These are phyloP conservation scores for Arctostaphylos glauca DNA, from an alignment of 148 eudicot species.

Conservation along the genomic window DNA sequence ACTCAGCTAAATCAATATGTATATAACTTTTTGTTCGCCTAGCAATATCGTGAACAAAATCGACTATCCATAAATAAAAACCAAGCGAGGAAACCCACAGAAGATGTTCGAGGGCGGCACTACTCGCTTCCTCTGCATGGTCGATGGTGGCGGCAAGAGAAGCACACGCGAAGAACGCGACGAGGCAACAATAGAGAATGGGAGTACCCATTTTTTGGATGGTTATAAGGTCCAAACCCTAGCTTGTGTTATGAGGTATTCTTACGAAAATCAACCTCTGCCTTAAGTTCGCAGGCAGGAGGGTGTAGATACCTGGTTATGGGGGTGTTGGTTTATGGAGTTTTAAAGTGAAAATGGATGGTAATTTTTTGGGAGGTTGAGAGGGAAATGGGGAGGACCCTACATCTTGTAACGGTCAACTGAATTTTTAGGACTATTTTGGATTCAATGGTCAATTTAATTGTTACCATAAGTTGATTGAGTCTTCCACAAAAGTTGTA, in stretches of 20 bases:
- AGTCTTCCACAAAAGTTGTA: too few species aligned
- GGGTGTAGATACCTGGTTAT: background rate
- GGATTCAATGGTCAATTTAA: background rate
- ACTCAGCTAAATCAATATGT: background rate
- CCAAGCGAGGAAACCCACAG: background rate
- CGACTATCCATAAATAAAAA: background rate
- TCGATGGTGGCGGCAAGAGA: background rate
- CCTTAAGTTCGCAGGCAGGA: background rate
- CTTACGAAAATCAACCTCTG: background rate
- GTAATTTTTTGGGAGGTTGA: background rate
- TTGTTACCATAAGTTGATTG: too few species aligned
- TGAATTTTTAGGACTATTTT: background rate
- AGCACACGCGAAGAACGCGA: background rate
- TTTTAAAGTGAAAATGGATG: background rate
- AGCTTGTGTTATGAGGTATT: background rate
- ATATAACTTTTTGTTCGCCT: background rate
- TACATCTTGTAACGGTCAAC: slow-evolving; percentile 1
- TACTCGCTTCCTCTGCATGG: slow-evolving; percentile 17
- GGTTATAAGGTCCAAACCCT: background rate
- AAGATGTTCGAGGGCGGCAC: background rate
- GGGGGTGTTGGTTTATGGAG: background rate
- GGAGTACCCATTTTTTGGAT: background rate
- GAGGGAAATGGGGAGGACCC: background rate
- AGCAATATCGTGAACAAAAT: too few species aligned
- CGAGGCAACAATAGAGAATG: background rate